phyloP scores from a whole-genome alignment of 164 flowering plant genomes.

The Echeveria elegans region DNA sequence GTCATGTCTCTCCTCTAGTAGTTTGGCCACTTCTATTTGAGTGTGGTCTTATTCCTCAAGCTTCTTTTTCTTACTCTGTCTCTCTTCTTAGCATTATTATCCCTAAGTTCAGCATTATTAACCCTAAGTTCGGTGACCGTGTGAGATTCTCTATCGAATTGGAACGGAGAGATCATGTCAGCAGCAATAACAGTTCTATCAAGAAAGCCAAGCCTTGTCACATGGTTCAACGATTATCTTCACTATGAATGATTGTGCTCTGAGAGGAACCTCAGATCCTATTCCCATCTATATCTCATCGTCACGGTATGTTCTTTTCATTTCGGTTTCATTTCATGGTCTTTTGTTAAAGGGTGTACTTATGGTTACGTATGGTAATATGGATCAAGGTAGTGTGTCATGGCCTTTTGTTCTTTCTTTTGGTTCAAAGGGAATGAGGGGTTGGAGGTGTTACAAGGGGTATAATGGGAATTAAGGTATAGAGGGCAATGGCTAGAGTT shows the following conservation, averaged over 20 bases:
- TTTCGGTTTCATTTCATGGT: not conserved
- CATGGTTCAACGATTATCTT: slow-evolving; percentile 22
- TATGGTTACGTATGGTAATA: not conserved
- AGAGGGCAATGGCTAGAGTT: not conserved
- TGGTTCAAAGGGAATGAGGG: not conserved
- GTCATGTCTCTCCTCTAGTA: slow-evolving; percentile 47
- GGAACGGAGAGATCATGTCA: slow-evolving; percentile 87
- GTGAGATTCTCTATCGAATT: slow-evolving; percentile 23
- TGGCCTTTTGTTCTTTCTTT: not conserved
- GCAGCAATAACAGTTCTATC: slow-evolving; percentile 17
- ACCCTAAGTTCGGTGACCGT: not conserved
- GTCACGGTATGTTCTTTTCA: not conserved
- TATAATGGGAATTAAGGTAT: not conserved
- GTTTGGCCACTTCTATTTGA: not conserved
- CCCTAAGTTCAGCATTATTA: too few relatives aligned
- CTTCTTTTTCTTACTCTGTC: slow-evolving; percentile 9
- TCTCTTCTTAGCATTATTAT: slow-evolving; percentile 8
- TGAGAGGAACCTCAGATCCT: slow-evolving; percentile 95
- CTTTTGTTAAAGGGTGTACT: not conserved
- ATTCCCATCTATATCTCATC: slow-evolving; percentile 12
- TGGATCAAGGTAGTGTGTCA: not conserved
- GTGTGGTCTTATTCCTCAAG: slow-evolving; percentile 11
- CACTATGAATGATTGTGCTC: slow-evolving; percentile 31
- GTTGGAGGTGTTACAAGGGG: not conserved
- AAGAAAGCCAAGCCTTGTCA: slow-evolving; percentile 20